Conservation (phyloP, 148 eudicot genomes). For the Gaultheria prostrata region DNA sequence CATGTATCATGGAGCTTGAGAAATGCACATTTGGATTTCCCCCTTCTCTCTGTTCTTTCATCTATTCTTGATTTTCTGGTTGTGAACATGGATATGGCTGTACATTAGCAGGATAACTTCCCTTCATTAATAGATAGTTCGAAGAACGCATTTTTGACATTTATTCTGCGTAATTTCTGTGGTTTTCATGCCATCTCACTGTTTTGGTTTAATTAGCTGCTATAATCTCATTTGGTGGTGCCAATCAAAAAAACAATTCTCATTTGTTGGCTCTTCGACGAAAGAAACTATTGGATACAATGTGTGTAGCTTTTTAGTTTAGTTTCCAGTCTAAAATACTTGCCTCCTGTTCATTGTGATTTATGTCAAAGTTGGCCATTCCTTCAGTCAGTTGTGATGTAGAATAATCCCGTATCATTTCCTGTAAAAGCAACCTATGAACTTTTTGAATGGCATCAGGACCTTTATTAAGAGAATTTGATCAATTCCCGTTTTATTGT, state of each 20-base stretch:
- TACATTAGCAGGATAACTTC: neutral
- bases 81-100: neutral
- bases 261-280: neutral
- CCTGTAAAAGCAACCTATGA: neutral
- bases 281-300: neutral
- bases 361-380: neutral
- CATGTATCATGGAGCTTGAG: conserved; percentile 1
- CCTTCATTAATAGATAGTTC: neutral
- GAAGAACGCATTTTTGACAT: neutral
- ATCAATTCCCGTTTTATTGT: neutral
- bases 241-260: neutral
- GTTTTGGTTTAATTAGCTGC: neutral
- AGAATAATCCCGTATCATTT: neutral
- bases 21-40: neutral
- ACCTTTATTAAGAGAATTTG: neutral
- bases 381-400: neutral
- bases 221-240: neutral
- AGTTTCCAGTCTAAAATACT: neutral
- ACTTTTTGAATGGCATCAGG: neutral
- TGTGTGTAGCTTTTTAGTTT: neutral
- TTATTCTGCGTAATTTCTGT: neutral
- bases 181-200: neutral
- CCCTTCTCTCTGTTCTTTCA: neutral
- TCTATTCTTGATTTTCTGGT: neutral
- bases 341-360: neutral